A percentile compares a stretch with the other conserved stretches of the same genome.
Evolutionary conservation across 495 filamentous ascomycete genomes (phyloP).

Genomic region (Pyrenula aspistea): DNA sequence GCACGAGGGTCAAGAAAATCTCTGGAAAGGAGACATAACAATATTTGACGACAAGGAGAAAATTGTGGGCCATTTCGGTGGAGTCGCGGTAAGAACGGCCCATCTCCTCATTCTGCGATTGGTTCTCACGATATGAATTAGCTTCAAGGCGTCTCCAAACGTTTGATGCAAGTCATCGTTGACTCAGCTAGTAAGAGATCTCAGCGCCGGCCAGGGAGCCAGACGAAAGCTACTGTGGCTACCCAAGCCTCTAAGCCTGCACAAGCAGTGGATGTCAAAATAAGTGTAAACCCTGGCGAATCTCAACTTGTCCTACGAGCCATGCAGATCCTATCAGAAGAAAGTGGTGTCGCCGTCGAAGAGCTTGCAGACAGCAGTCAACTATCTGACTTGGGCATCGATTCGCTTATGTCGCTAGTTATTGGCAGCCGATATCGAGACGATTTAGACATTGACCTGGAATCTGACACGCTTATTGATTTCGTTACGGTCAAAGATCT

Average conservation of each 20-base stretch:
- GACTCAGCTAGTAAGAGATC: neutral
- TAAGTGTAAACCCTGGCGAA: neutral
- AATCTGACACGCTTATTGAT: slow-evolving; percentile 2
- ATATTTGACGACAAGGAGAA: slow-evolving; percentile 62
- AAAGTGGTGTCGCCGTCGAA: slow-evolving; percentile 4
- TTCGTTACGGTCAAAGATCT: slow-evolving; percentile 1
- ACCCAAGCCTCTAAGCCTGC: neutral
- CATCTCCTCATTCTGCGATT: too few species aligned
- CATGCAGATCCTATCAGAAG: slow-evolving; percentile 8
- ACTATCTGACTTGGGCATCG: slow-evolving; percentile 46
- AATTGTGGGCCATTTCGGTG: slow-evolving; percentile 56
- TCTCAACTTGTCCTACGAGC: slow-evolving; percentile 10
- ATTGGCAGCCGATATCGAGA: slow-evolving; percentile 42
- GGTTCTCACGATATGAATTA: too few species aligned
- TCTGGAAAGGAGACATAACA: slow-evolving; percentile 52
- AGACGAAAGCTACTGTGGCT: neutral
- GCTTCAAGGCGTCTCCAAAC: neutral
- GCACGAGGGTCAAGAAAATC: slow-evolving; percentile 37
- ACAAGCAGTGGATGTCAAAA: neutral
- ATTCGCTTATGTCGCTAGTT: slow-evolving; percentile 45
- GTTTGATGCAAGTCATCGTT: neutral
- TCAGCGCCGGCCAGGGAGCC: neutral
- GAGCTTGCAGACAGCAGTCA: slow-evolving; percentile 31
- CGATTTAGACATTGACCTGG: slow-evolving; percentile 34
- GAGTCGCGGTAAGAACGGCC: slow-evolving; percentile 46